Evolutionary conservation across 176 grass and related monocot genomes (phyloP), one percentile per base, ranked within the genome.

Genomic region (Luzula sylvatica): DNA sequence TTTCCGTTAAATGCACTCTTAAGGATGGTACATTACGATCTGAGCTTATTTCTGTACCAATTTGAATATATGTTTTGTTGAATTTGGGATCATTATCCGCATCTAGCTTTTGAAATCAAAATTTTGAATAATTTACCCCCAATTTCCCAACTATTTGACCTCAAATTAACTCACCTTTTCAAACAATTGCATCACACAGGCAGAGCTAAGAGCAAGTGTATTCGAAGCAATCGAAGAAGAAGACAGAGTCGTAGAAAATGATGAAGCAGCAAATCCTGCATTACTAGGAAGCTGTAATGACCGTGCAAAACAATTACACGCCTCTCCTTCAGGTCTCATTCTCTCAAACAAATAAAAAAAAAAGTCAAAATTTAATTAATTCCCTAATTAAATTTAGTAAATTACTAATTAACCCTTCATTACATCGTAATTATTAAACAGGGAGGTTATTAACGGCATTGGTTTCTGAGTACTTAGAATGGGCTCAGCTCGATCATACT

Each of bases 161-260:
- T n/a, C n/a, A n/a, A n/a, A n/a, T n/a, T n/a, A n/a, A n/a, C n/a
- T n/a, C n/a, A n/a, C n/a, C n/a, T n/a, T n/a, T n/a, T n/a, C n/a
- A n/a, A n/a, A n/a, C n/a, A n/a, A n/a, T n/a, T n/a, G n/a, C n/a
- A n/a, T 64, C 4, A 64, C 30, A 14, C 77, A 93, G 87, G 73
- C 87, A 56, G 73, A 93, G 56, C 76, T 93, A 21, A 68, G 81
- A 56, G 87, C 81, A 11, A 86, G 87, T 65, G 87, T 93, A 39
- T 93, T 93, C 65, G 87, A 93, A 70, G 77, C 81, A 52, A 93
- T 93, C 68, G 87, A 93, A 72, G 87, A 86, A 61, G 87, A 86
- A 58, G 81, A 93, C 77, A 51, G 45, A 22, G 77, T 86, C 20
- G 4, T 68, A 25, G 73, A 93, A 56, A 82, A 72, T 7, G 70